Evolutionary conservation across 768 basidiomycete species (phyloP).

Genomic region (Lentinula sp.): DNA sequence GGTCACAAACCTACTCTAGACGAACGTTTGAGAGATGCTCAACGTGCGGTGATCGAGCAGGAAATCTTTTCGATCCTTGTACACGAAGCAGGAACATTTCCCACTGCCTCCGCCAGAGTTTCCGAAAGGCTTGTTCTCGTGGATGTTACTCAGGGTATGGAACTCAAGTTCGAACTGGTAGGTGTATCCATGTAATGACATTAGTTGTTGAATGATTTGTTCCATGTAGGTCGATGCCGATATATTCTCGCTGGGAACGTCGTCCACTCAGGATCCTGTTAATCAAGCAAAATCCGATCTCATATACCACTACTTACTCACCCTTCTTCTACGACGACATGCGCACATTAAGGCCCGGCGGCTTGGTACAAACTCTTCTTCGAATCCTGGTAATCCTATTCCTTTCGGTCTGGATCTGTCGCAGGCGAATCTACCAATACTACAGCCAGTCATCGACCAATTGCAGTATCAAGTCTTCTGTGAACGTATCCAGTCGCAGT

Average conservation of each 20-base stretch:
- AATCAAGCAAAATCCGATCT: constrained; percentile 49
- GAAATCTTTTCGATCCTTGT: constrained; percentile 75
- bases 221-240: constrained; percentile 26
- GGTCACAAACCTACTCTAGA: constrained; percentile 37
- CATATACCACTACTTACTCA: constrained; percentile 57
- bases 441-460: constrained; percentile 73
- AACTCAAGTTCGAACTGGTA: constrained; percentile 72
- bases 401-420: constrained; percentile 9
- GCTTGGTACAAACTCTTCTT: constrained; percentile 21
- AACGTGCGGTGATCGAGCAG: constrained; percentile 71
- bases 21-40: constrained; percentile 47
- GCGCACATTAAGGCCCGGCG: constrained; percentile 35
- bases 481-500: constrained; percentile 49
- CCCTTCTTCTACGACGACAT: constrained; percentile 62
- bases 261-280: constrained; percentile 13
- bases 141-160: constrained; percentile 66
- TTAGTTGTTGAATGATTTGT: too few relatives aligned
- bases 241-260: constrained; percentile 8
- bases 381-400: neutral
- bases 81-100: constrained; percentile 68
- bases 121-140: constrained; percentile 74
- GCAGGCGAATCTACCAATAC: constrained; percentile 36
- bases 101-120: constrained; percentile 71
- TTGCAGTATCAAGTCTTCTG: constrained; percentile 79
- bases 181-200: neutral